Evolutionary conservation across 495 filamentous ascomycete genomes (phyloP), one percentile per base, ranked within the genome.

Genomic region (Xanthoparmelia taractica): DNA sequence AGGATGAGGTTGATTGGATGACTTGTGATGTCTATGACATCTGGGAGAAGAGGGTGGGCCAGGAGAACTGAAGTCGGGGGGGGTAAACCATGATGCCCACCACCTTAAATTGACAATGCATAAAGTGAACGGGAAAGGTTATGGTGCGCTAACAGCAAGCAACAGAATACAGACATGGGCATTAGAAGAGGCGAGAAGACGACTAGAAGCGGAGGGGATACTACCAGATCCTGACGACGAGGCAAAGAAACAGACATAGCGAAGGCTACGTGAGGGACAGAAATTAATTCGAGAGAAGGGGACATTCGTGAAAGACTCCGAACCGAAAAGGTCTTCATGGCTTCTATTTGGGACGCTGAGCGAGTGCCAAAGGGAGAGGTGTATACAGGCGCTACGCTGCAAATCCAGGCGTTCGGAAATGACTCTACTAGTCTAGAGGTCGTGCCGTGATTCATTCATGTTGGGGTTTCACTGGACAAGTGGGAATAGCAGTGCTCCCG

Each of bases 151-250:
- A 13, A 58, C 15, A 11, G 3, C 23, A 4, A 13, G 25, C 7
- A 7, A 58, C 18, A 98, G 95, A 70, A 97, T 99, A 85, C 92
- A 97, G 81, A 97, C 92, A 57, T 99, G 94, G 94, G 94, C 94
- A 37, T 81, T 99, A 54, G 94, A 99, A 77, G 94, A 99, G 77
- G 94, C 94, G 45, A 83, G 93, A 61, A 82, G 94, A 73, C 80
- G 94, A 74, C 81, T 99, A 78, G 94, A 99, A 78, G 87, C 84
- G 23, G 94, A 99, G 79, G 94, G 94, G 55, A 95, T 97, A 72
- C 76, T 97, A 67, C 83, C 88, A 71, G 92, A 96, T 70, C 87
- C 89, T 31, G 13, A 77, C 80, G 37, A 78, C 75, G 72, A 60
- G 45, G 27, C 27, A 17, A 62, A 67, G 66, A 59, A 59, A 50